Evolutionary conservation across 1,284 basidiomycete species (phyloP), one percentile per base, ranked within the genome.

Genomic region (Earliella scabrosa): DNA sequence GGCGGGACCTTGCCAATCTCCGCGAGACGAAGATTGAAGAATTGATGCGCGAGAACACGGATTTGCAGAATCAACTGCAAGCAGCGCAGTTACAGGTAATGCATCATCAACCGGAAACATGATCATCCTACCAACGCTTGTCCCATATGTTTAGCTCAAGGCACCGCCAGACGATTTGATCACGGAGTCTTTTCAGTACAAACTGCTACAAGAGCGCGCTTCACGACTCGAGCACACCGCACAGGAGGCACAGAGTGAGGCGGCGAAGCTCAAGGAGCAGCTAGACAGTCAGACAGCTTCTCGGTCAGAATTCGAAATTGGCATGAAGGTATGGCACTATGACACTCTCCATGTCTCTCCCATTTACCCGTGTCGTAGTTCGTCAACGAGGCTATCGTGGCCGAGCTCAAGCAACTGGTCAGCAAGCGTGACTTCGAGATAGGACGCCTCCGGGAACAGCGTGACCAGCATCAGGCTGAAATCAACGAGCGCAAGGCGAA

Each of bases 391-490:
- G 76, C 82, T 65, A 71, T 73, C 14, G 72, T 80, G 21, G 76
- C 82, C 63, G 90, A 92, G 46, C 71, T 87, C 21, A 85, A 81
- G 61, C 64, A 64, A 0, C 72, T 82, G 63, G 65, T 91, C 29
- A 68, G 75, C 9, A 90, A 88, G 67, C 85, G 88, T 49, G 92
- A 96, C 65, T 73, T 77, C 1, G 94, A 97, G 61, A 82, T 88
- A 55, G 76, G 81, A 16, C 85, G 95, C 43, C 77, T 97, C 31
- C 85, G 95, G 24, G 89, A 90, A 45, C 82, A 89, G 61, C 85
- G 95, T 35, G 94, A 97, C 66, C 90, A 93, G 58, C 76, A 83
- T 43, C 74, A 75, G 13, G 83, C 88, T 2, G 93, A 97, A 65
- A 67, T 95, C 34, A 74, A 79, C 34, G 92, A 95, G 68, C 81